Evolutionary conservation across 129 eudicot genomes (phyloP).

Genomic region (Dittrichia graveolens): DNA sequence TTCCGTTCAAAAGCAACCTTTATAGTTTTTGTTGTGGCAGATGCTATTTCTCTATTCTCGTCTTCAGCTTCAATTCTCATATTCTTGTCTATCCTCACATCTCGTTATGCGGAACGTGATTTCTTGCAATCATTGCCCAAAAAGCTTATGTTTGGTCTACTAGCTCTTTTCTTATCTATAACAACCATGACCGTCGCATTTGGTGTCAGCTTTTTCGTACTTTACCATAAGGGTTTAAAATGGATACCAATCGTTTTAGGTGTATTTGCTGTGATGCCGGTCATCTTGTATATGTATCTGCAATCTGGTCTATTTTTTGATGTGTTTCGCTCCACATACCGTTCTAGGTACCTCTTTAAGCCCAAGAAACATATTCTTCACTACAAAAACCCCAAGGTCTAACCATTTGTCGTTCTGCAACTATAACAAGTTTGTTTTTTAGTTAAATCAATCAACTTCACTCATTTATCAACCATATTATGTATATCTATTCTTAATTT

Average conservation of each 20-base stretch:
- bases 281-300: background rate
- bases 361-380: slow-evolving; percentile 6
- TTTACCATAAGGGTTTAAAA: background rate
- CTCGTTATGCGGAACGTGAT: slow-evolving; percentile 11
- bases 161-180: slow-evolving; percentile 25
- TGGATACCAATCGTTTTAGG: slow-evolving; percentile 20
- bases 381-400: slow-evolving; percentile 4
- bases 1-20: slow-evolving; percentile 1
- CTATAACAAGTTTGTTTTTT: background rate
- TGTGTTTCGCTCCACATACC: background rate
- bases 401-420: background rate
- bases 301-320: slow-evolving; percentile 11
- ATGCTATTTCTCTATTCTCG: slow-evolving; percentile 12
- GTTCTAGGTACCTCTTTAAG: background rate
- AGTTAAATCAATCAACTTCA: too few species aligned
- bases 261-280: background rate
- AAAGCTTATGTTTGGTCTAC: slow-evolving; percentile 10
- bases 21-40: background rate
- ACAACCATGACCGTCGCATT: slow-evolving; percentile 24
- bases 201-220: slow-evolving; percentile 15
- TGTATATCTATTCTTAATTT: too few species aligned
- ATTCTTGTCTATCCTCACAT: slow-evolving; percentile 21
- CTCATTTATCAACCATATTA: too few species aligned
- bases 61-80: slow-evolving; percentile 30
- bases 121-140: background rate